These are phyloP conservation scores for Delonix regia DNA, from an alignment of 306 rosid species.

Conservation along the genomic window DNA sequence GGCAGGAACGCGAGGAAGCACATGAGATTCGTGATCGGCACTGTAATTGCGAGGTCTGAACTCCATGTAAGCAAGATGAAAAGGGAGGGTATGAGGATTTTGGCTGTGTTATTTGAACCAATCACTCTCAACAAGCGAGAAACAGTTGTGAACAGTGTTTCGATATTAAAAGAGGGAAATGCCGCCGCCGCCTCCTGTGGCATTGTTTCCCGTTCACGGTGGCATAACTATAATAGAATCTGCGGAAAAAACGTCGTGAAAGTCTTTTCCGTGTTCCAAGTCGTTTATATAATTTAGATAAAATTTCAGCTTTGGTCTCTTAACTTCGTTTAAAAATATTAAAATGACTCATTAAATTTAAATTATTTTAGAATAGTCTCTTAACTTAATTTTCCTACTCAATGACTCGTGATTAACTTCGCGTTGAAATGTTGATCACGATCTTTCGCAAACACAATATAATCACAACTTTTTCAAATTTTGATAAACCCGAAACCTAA, in stretches of 20 bases:
- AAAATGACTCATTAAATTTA: too few relatives aligned
- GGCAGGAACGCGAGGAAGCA: conserved; percentile 64
- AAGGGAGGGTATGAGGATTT: background rate
- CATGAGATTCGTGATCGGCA: conserved; percentile 57
- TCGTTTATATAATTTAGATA: too few relatives aligned
- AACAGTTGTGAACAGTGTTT: background rate
- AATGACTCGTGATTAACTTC: too few relatives aligned
- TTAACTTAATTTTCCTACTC: too few relatives aligned
- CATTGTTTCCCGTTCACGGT: background rate
- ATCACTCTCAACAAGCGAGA: background rate
- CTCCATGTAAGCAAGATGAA: conserved; percentile 55
- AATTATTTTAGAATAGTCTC: too few relatives aligned
- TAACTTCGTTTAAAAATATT: too few relatives aligned
- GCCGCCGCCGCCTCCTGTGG: background rate
- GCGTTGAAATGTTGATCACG: too few relatives aligned
- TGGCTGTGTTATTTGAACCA: background rate
- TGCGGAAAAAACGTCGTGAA: background rate
- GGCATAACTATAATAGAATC: background rate
- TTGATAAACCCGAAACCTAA: too few relatives aligned
- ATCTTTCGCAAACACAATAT: too few relatives aligned
- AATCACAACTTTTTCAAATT: too few relatives aligned
- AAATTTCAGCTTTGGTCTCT: too few relatives aligned
- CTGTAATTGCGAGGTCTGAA: conserved; percentile 77
- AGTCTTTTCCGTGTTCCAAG: too few relatives aligned
- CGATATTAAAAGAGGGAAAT: background rate